Evolutionary conservation across 2,329 filamentous ascomycete genomes (phyloP).

Genomic region (Verticillium longisporum): DNA sequence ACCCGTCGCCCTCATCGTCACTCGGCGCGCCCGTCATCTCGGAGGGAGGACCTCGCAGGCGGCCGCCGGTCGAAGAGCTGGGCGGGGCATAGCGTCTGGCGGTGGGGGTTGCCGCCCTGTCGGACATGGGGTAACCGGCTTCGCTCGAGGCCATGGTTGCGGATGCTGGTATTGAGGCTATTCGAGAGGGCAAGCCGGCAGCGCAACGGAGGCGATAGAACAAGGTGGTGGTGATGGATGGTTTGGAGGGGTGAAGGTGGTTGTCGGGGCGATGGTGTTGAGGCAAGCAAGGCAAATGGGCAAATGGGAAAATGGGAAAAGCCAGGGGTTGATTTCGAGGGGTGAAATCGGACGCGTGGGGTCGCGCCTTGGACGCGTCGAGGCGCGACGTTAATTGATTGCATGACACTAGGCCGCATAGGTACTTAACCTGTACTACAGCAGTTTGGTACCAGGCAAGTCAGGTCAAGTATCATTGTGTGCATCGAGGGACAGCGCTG

Average conservation of each 20-base stretch:
- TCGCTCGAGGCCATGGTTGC: conserved; percentile 47
- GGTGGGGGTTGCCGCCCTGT: conserved; percentile 38
- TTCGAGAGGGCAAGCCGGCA: conserved; percentile 11
- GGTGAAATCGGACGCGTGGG: conserved; percentile 12
- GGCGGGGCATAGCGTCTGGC: conserved; percentile 34
- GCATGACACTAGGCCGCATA: conserved; percentile 15
- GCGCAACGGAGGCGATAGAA: background rate
- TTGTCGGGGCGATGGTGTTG: background rate
- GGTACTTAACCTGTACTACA: no score
- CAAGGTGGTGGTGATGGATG: background rate
- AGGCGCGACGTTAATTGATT: conserved; percentile 33
- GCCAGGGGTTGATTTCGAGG: conserved; percentile 5
- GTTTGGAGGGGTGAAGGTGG: background rate
- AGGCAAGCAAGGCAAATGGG: conserved; percentile 3
- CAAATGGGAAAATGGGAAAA: conserved; percentile 10
- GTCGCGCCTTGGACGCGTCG: conserved; percentile 23
- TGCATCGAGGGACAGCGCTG: no score
- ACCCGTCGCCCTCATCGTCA: conserved; percentile 55
- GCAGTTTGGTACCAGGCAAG: no score
- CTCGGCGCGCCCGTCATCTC: conserved; percentile 55
- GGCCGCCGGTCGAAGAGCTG: conserved; percentile 44
- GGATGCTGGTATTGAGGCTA: conserved; percentile 5
- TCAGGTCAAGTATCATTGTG: no score
- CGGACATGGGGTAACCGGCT: conserved; percentile 50
- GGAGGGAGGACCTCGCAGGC: conserved; percentile 54